phyloP scores from a whole-genome alignment of 495 filamentous ascomycete genomes.

The Barbatosphaeria neglecta region DNA sequence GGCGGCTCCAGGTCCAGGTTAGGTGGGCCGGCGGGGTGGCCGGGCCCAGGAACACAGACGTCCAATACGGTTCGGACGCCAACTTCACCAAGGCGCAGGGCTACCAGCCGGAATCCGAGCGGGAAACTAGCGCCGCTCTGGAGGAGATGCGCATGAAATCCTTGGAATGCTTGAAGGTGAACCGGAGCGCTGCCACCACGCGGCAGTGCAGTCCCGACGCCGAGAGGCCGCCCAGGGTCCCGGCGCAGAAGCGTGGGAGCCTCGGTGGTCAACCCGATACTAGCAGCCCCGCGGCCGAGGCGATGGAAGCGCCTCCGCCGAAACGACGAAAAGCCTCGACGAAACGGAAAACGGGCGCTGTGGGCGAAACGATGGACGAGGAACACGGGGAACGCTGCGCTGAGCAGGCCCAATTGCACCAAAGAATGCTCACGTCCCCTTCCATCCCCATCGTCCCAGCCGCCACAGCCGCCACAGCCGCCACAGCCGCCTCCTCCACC shows the following conservation, averaged over 20 bases:
- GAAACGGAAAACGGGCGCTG: slow-evolving; percentile 22
- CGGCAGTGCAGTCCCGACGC: slow-evolving; percentile 44
- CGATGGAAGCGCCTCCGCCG: slow-evolving; percentile 23
- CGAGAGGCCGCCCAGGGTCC: slow-evolving; percentile 20
- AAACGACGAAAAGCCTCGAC: slow-evolving; percentile 40
- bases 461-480: too few species aligned
- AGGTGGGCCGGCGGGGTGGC: too few species aligned
- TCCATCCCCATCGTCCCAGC: too few species aligned
- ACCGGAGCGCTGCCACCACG: slow-evolving; percentile 41
- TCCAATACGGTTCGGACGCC: slow-evolving; percentile 57
- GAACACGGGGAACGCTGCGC: slow-evolving; percentile 9
- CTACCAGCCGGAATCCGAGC: slow-evolving; percentile 41
- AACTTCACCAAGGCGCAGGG: slow-evolving; percentile 44
- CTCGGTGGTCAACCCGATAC: slow-evolving; percentile 7
- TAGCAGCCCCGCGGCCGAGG: slow-evolving; percentile 8
- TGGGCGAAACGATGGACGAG: slow-evolving; percentile 1
- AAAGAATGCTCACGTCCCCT: too few species aligned
- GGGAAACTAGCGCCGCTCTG: slow-evolving; percentile 44
- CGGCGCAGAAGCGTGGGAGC: too few species aligned
- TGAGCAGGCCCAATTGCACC: too few species aligned
- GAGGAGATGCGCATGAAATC: slow-evolving; percentile 40
- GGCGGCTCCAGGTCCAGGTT: slow-evolving; percentile 7
- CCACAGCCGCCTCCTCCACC: too few species aligned
- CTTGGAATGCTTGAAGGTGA: slow-evolving; percentile 42
- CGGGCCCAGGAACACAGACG: slow-evolving; percentile 17